Conservation (phyloP, 2,329 filamentous ascomycete species). For the Aspergillus transmontanensis region DNA sequence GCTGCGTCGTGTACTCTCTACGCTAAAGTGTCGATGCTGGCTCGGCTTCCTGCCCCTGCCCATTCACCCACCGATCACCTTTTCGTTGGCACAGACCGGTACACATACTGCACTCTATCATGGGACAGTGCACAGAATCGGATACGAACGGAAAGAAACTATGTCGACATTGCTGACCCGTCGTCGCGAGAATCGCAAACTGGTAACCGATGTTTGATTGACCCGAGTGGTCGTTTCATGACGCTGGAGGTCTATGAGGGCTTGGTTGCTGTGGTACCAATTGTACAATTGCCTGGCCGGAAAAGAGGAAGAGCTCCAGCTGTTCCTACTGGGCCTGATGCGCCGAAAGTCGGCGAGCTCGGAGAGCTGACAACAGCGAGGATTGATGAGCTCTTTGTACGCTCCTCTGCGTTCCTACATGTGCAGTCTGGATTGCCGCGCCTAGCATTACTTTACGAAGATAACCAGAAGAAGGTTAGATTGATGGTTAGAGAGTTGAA, state of each 20-base stretch:
- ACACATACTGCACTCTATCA: conserved; percentile 84
- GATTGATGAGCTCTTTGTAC: conserved; percentile 68
- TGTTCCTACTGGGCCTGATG: conserved; percentile 27
- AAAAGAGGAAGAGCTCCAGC: conserved; percentile 37
- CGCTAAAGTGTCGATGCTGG: conserved; percentile 83
- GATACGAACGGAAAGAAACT: conserved; percentile 60
- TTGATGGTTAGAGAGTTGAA: conserved; percentile 59
- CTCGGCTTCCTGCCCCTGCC: conserved; percentile 57
- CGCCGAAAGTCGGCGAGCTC: conserved; percentile 55
- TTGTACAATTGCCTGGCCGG: conserved; percentile 58
- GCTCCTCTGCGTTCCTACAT: conserved; percentile 67
- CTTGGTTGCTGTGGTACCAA: conserved; percentile 65
- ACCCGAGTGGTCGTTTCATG: conserved; percentile 73
- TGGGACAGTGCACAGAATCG: conserved; percentile 68
- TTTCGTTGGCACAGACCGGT: conserved; percentile 87
- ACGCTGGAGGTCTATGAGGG: conserved; percentile 70
- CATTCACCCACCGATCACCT: conserved; percentile 78
- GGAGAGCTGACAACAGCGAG: conserved; percentile 64
- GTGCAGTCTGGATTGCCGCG: conserved; percentile 57
- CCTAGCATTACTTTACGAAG: conserved; percentile 67
- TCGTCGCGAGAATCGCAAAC: conserved; percentile 74
- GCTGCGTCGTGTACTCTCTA: conserved; percentile 73
- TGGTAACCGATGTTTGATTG: conserved; percentile 79
- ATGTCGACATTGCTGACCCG: conserved; percentile 63
- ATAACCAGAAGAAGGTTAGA: conserved; percentile 59